Conservation (phyloP, 2,329 filamentous ascomycete genomes). For the Hypoxylon sp. region DNA sequence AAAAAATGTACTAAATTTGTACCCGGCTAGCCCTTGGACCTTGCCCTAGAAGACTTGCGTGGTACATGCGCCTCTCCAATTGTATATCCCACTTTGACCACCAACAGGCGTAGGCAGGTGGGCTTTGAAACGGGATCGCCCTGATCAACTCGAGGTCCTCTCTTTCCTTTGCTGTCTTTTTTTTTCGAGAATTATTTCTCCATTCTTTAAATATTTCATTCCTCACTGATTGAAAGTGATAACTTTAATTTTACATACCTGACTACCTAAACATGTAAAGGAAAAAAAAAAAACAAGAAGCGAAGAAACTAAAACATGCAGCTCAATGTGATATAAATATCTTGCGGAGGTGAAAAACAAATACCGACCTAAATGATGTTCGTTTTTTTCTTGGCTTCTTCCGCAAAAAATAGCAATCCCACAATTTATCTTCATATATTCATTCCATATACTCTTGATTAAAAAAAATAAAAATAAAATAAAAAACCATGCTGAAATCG, state of each 20-base stretch:
- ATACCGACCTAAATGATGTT: too few relatives aligned
- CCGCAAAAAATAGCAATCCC: conserved; percentile 11
- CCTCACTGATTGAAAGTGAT: too few relatives aligned
- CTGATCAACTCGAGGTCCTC: conserved; percentile 26
- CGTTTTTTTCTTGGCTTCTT: conserved; percentile 1
- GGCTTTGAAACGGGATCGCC: conserved; percentile 34
- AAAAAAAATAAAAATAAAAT: too few relatives aligned
- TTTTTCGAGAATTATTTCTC: too few relatives aligned
- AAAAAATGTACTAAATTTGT: conserved; percentile 6
- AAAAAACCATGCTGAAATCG: conserved; percentile 19
- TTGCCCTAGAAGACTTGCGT: too few relatives aligned
- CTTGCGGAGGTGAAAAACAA: too few relatives aligned
- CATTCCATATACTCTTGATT: conserved; percentile 32
- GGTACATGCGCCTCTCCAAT: conserved; percentile 10
- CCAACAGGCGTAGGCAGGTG: conserved; percentile 13
- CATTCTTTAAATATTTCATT: too few relatives aligned
- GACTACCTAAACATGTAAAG: neutral
- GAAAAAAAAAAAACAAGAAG: neutral
- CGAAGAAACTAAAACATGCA: too few relatives aligned
- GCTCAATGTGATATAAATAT: too few relatives aligned
- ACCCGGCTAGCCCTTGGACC: conserved; percentile 9
- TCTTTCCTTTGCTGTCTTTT: conserved; percentile 11
- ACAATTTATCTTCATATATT: conserved; percentile 26
- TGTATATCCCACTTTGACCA: conserved; percentile 4
- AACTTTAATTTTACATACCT: neutral